These are phyloP conservation scores for Piromyces finnis DNA, from an alignment of 192 early-diverging fungal genomes.

Conservation along the genomic window DNA sequence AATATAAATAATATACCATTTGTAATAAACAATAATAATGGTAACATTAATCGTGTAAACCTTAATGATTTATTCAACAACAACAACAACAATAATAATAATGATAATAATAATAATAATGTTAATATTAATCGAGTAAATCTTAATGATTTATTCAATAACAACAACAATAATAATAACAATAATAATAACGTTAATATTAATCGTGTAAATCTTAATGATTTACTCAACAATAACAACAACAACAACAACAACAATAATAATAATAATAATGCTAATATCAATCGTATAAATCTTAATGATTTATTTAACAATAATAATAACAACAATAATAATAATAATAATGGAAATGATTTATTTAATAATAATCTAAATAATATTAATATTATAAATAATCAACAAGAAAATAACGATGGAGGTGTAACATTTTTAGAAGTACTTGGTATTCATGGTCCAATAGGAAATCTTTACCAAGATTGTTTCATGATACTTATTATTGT, in stretches of 20 bases:
- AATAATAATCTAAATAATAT: neutral
- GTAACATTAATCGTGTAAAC: too few species aligned
- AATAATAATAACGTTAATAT: constrained; percentile 6
- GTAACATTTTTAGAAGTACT: constrained; percentile 59
- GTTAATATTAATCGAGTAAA: too few species aligned
- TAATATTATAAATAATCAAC: neutral
- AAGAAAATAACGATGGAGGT: constrained; percentile 1
- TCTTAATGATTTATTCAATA: neutral
- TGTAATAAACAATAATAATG: too few species aligned
- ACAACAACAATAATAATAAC: constrained; percentile 25
- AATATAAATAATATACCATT: too few species aligned
- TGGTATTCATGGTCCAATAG: constrained; percentile 72
- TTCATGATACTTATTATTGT: constrained; percentile 59
- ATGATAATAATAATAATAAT: constrained; percentile 18
- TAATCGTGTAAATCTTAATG: too few species aligned
- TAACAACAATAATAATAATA: neutral
- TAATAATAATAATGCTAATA: constrained; percentile 5
- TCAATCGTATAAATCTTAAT: neutral
- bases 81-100: constrained; percentile 24
- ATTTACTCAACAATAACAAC: neutral
- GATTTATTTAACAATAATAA: neutral
- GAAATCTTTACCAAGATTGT: constrained; percentile 62
- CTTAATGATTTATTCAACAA: neutral
- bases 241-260: constrained; percentile 11
- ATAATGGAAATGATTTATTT: neutral